These are phyloP conservation scores for Houttuynia cordata DNA, from an alignment of 164 flowering plant species.

Conservation along the genomic window DNA sequence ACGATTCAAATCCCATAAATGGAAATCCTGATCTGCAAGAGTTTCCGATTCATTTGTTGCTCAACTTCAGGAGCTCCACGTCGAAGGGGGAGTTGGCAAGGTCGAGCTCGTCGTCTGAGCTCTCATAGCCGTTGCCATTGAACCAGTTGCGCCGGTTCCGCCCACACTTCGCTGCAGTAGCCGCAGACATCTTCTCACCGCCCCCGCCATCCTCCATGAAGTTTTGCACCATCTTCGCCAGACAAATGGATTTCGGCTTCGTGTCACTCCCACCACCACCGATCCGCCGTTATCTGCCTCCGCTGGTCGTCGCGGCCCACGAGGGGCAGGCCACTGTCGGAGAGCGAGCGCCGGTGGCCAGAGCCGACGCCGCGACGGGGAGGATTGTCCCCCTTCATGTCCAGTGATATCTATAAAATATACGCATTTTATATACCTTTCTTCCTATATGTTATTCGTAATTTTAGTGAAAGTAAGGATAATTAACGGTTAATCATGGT, in stretches of 20 bases:
- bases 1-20: background rate
- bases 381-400: no score
- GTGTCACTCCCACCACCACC: constrained; percentile 22
- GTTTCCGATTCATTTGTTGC: background rate
- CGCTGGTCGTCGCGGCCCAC: no score
- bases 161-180: constrained; percentile 30
- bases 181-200: constrained; percentile 39
- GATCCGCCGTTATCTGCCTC: constrained; percentile 12
- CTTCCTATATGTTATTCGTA: no score
- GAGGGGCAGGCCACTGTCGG: no score
- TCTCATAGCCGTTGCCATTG: constrained; percentile 50
- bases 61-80: constrained; percentile 55
- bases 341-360: no score
- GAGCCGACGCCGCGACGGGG: no score
- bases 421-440: no score
- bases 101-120: constrained; percentile 72
- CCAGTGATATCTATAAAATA: no score
- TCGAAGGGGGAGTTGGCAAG: constrained; percentile 23
- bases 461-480: no score
- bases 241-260: constrained; percentile 82
- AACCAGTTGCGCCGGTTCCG: constrained; percentile 83
- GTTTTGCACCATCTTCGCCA: constrained; percentile 80
- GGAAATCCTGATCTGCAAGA: no score
- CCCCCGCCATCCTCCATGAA: constrained; percentile 49
- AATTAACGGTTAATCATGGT: no score